phyloP scores from a whole-genome alignment of 768 basidiomycete species.

The Crepidotus variabilis region DNA sequence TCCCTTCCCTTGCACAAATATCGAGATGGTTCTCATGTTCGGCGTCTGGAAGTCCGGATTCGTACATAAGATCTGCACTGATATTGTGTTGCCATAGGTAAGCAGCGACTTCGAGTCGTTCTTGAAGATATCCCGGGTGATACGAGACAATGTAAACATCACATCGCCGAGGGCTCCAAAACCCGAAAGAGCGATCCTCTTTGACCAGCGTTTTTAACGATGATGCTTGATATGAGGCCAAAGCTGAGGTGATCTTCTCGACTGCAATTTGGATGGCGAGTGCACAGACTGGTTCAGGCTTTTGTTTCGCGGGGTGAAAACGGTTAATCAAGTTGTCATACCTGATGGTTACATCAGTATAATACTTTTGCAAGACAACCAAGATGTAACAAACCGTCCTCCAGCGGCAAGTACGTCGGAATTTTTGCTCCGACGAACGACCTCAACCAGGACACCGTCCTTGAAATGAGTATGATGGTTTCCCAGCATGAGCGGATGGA shows the following conservation, averaged over 20 bases:
- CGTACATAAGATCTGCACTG: conserved; percentile 87
- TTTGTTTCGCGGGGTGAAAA: conserved; percentile 53
- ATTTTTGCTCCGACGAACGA: conserved; percentile 62
- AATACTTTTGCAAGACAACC: not conserved
- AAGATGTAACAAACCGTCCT: conserved; percentile 52
- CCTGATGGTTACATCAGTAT: conserved; percentile 28
- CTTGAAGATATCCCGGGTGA: conserved; percentile 69
- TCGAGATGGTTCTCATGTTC: conserved; percentile 67
- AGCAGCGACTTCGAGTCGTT: conserved; percentile 73
- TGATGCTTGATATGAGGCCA: conserved; percentile 68
- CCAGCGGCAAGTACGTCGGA: conserved; percentile 76
- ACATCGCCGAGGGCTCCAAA: conserved; percentile 86
- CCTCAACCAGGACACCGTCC: conserved; percentile 73
- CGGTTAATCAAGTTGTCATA: conserved; percentile 70
- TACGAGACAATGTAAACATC: conserved; percentile 85
- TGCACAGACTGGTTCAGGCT: conserved; percentile 55
- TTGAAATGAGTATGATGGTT: conserved; percentile 63
- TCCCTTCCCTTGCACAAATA: conserved; percentile 75
- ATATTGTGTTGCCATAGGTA: conserved; percentile 80
- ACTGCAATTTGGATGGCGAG: conserved; percentile 74
- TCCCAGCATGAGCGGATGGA: conserved; percentile 74
- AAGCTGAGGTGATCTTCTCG: conserved; percentile 68
- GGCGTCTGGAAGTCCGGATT: conserved; percentile 57
- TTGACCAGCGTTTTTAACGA: conserved; percentile 69
- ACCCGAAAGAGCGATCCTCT: conserved; percentile 80